Conservation (phyloP, 2,329 filamentous ascomycete genomes). For the Pyricularia pennisetigena region DNA sequence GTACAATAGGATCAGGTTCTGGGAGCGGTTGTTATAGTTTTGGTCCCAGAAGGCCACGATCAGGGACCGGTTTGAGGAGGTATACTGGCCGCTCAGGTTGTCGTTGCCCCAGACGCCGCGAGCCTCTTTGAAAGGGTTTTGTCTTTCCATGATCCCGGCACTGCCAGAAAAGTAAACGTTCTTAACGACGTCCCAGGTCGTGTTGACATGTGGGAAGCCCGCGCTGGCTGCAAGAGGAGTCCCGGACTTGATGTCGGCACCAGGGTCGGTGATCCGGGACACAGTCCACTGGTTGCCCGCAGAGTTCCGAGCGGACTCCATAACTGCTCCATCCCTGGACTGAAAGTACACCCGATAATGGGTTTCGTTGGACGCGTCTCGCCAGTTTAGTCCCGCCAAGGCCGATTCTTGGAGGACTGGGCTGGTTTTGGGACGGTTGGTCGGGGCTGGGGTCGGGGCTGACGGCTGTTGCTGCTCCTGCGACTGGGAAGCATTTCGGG, state of each 20-base stretch:
- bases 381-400: not conserved
- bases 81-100: conserved; percentile 7
- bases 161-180: conserved; percentile 7
- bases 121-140: conserved; percentile 3
- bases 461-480: not conserved
- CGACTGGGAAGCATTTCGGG: not conserved
- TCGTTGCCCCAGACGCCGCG: conserved; percentile 8
- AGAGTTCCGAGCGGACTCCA: conserved; percentile 8
- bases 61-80: conserved; percentile 4
- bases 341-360: not conserved
- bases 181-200: not conserved
- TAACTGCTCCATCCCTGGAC: not conserved
- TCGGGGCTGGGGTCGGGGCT: not conserved
- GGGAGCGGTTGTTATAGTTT: conserved; percentile 4
- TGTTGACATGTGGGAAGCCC: not conserved
- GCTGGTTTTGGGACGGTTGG: not conserved
- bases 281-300: conserved; percentile 5
- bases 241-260: conserved; percentile 6
- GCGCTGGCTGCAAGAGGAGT: conserved; percentile 3
- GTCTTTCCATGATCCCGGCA: conserved; percentile 5
- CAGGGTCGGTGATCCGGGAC: conserved; percentile 6
- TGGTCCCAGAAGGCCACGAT: conserved; percentile 9
- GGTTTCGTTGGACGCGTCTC: not conserved
- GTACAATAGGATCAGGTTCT: conserved; percentile 7
- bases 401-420: not conserved